A percentile compares a stretch with the other conserved stretches of the same genome.
These are phyloP conservation scores for Colletotrichum spinosum DNA, from an alignment of 2,329 filamentous ascomycete species.

Conservation along the genomic window DNA sequence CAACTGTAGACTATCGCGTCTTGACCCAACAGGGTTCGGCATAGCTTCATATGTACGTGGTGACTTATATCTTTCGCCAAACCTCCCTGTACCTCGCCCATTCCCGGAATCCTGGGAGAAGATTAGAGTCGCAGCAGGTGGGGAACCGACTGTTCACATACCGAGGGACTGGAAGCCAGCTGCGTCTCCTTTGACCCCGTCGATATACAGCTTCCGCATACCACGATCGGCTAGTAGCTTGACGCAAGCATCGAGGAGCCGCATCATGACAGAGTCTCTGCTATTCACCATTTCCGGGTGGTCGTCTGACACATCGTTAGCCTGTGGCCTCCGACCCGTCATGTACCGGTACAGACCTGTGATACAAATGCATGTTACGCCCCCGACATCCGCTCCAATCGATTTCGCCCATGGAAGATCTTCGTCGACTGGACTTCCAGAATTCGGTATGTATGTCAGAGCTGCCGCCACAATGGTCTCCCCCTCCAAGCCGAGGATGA, in stretches of 20 bases:
- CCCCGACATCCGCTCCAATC: slow-evolving; percentile 64
- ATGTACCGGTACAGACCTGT: slow-evolving; percentile 55
- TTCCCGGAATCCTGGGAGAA: slow-evolving; percentile 62
- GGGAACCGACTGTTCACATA: slow-evolving; percentile 45
- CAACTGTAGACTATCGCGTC: neutral
- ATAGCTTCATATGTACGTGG: neutral
- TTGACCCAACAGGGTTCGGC: neutral
- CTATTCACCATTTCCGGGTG: slow-evolving; percentile 55
- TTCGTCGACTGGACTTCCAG: slow-evolving; percentile 57
- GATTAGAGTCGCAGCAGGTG: slow-evolving; percentile 13
- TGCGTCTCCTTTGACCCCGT: slow-evolving; percentile 63
- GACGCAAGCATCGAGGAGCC: slow-evolving; percentile 65
- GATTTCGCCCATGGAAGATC: slow-evolving; percentile 68
- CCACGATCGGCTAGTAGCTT: slow-evolving; percentile 59
- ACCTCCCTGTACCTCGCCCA: slow-evolving; percentile 69
- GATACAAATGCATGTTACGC: slow-evolving; percentile 71
- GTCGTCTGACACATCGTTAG: slow-evolving; percentile 50
- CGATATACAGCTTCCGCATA: slow-evolving; percentile 66
- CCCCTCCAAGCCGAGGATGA: slow-evolving; percentile 65
- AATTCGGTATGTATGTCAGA: slow-evolving; percentile 63
- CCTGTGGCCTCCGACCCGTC: neutral
- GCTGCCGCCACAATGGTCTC: slow-evolving; percentile 63
- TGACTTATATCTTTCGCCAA: slow-evolving; percentile 50
- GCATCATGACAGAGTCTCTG: slow-evolving; percentile 62
- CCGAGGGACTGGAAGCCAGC: slow-evolving; percentile 64